Base-by-base conservation (phyloP, 2,329 filamentous ascomycete genomes). In the Verticillium longisporum region DNA sequence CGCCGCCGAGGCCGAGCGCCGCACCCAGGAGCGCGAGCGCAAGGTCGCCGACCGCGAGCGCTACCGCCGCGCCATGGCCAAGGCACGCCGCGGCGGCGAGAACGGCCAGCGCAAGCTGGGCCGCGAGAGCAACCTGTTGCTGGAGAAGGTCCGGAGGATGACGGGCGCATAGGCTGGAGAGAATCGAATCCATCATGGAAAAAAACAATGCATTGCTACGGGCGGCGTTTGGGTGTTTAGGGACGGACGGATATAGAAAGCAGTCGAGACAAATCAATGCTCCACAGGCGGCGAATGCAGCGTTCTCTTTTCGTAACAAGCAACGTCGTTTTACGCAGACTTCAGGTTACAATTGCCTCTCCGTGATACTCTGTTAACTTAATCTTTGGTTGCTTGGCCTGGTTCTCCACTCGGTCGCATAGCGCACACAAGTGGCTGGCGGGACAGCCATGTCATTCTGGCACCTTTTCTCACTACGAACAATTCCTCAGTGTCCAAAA, bases 91-190 rank as follows among this genome's bases (percentile, higher is more conserved):
- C 72, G 87, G 86, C 33, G 75, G 69, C 65, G 73, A 78, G 67
- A 84, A 90, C 70, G 91, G 91, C 11, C 88, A 90, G 76, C 84
- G 89, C 73, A 93, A 91, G 76, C 74, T 97, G 56, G 92, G 92
- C 1, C 82, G 91, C 63, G 92, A 96, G 79, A 93, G 92, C 68
- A 83, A 82, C 37, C 81, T 94, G 41, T 68, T 97, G 68, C 77
- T 97, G 61, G 89, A 92, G 69, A 91, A 88, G 75, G 88, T 94
- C 37, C 88, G 88, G 79, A 87, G 81, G 71, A 79, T 96, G 74
- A 83, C 95, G 64, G 81, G 79, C 2, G 70, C 77, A 33, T 66
- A 57, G 26, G 59, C 36, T 63, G 66, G 61, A 65, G 55, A 62
- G 50, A n/a, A 18, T 7, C 33, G 55, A 37, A n/a, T 14, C n/a